Percentiles rank a stretch among this genome's conserved stretches.
Conservation (phyloP, 2,329 filamentous ascomycete genomes). For the Amauroascus verrucosus region DNA sequence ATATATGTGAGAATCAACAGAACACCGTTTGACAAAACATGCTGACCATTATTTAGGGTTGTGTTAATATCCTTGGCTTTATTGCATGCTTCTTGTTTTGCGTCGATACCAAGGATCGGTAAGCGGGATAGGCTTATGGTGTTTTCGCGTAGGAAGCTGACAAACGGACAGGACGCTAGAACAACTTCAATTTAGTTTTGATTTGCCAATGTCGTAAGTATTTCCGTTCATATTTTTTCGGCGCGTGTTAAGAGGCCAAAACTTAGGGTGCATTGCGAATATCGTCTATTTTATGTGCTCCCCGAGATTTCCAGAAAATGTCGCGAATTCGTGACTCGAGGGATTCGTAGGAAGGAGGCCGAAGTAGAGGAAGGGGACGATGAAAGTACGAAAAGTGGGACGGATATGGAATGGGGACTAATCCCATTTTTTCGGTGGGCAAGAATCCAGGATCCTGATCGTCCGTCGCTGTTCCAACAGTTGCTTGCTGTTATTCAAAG, state of each 20-base stretch:
- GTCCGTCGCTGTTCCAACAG: constrained; percentile 2
- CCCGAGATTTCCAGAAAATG: constrained; percentile 3
- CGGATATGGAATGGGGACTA: background rate
- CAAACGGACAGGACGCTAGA: constrained; percentile 1
- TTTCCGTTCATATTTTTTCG: background rate
- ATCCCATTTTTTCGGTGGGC: constrained; percentile 10
- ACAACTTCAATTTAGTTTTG: constrained; percentile 9
- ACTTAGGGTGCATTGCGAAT: constrained; percentile 9
- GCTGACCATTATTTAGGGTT: constrained; percentile 4
- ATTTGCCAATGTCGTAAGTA: constrained; percentile 10
- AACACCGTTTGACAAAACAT: background rate
- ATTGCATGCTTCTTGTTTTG: constrained; percentile 11
- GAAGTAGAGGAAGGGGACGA: background rate
- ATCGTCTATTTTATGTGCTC: constrained; percentile 10
- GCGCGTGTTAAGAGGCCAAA: background rate
- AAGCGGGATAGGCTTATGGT: background rate
- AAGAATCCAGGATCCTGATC: constrained; percentile 9
- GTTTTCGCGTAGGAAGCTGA: background rate
- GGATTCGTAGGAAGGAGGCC: background rate
- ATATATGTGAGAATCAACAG: constrained; percentile 4
- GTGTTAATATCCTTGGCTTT: constrained; percentile 5
- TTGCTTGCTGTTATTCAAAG: background rate
- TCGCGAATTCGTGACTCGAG: background rate
- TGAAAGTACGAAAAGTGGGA: constrained; percentile 1
- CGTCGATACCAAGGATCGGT: constrained; percentile 11